These are phyloP conservation scores for Nymphaea thermarum DNA, from an alignment of 164 flowering plant species.

Conservation along the genomic window DNA sequence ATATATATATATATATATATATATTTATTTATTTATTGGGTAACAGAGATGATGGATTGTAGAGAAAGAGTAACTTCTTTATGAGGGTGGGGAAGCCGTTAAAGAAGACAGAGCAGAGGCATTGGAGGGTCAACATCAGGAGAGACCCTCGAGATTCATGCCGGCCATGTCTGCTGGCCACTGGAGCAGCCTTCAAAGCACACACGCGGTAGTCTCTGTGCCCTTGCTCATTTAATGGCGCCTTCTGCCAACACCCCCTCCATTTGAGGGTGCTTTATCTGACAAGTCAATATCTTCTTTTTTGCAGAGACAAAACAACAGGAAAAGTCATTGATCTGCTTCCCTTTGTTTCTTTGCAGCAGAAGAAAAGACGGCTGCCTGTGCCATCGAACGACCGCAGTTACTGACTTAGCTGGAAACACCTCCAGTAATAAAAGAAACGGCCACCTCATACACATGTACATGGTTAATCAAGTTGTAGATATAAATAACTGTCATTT, in stretches of 20 bases:
- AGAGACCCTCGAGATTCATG: slow-evolving; percentile 6
- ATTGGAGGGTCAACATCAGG: slow-evolving; percentile 1
- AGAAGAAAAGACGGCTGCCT: background rate
- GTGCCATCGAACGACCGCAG: background rate
- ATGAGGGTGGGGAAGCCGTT: background rate
- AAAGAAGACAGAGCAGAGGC: background rate
- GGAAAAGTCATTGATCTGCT: background rate
- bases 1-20: no score
- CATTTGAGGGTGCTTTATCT: background rate
- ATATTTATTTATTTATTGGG: background rate
- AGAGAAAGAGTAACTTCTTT: background rate
- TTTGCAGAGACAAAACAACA: background rate
- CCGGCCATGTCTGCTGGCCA: slow-evolving; percentile 1
- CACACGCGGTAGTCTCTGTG: background rate
- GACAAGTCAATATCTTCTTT: background rate
- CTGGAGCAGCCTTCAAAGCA: background rate
- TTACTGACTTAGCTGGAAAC: background rate
- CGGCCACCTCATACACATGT: no score
- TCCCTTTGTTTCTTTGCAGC: background rate
- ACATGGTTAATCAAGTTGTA: no score
- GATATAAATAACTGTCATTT: no score
- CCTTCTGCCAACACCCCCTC: background rate
- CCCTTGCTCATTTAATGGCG: background rate
- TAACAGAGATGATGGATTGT: background rate
- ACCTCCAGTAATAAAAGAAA: no score